Base-by-base conservation (phyloP, 495 filamentous ascomycete genomes). In the Talaromyces stipitatus region DNA sequence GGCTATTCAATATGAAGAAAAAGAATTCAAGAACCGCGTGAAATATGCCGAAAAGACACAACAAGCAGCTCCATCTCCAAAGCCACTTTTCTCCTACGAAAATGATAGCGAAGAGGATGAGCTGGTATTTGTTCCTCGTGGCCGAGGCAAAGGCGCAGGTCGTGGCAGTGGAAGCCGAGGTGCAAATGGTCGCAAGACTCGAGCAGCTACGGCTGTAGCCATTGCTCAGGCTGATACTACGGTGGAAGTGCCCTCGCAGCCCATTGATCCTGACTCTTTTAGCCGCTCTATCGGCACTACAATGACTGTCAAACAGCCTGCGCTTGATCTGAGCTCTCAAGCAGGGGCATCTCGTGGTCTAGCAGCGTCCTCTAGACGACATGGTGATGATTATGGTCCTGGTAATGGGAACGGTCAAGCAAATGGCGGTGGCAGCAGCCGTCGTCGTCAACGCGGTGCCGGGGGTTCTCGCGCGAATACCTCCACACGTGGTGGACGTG, bases 81-180 rank as follows among this genome's bases (percentile, higher is more conserved):
- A 72, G 60, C 68, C 73, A 0, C 58, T 78, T 10, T 64, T 77
- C 24, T 69, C 71, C 14, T 75, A 77, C 53, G 78, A 80, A 28
- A 71, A 74, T 14, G 62, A 66, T 14, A 81, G 78, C 50, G 82
- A 85, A 23, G 83, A 84, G 54, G 82, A 85, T 60, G 79, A 82
- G 48, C 69, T 85, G 6, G 78, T 84, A 26, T 78, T 82, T 61
- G 76, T 78, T 36, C 78, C 78, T 14, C 76, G 75, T 18, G 73
- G 73, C 32, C 73, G 70, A 43, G 72, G 72, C 26, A 78, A 75
- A 58, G 68, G 69, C 9, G 36, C 64, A 14, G 68, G 69, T 60
- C 75, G 62, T 30, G 73, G 62, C 63, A 74, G 69, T 54, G 74
- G 65, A 30, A 64, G 60, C 57, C 72, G 67, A 60, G 72, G 60